A percentile compares a stretch with the other conserved stretches of the same genome.
phyloP scores from a whole-genome alignment of 352 stramenopile species.

The Phytophthora agathidicida region DNA sequence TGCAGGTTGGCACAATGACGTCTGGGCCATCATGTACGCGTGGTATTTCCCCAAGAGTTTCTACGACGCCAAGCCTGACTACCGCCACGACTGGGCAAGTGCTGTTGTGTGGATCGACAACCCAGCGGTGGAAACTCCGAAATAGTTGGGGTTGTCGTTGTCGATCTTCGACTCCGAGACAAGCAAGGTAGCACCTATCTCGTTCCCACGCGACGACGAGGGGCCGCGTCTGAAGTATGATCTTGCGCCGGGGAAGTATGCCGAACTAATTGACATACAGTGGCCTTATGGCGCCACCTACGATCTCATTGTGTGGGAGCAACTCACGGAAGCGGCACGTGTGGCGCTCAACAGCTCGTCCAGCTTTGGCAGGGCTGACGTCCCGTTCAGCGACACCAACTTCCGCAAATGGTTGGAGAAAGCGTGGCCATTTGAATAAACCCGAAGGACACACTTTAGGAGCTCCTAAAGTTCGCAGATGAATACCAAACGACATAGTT shows the following conservation, averaged over 20 bases:
- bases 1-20: conserved; percentile 6
- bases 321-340: conserved; percentile 15
- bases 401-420: conserved; percentile 3
- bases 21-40: conserved; percentile 32
- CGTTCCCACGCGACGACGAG: conserved; percentile 10
- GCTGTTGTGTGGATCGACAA: conserved; percentile 43
- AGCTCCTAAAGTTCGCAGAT: too few relatives aligned
- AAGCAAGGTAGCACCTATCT: background rate
- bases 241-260: background rate
- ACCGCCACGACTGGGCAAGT: conserved; percentile 39
- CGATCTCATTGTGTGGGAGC: conserved; percentile 16
- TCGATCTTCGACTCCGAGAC: conserved; percentile 19
- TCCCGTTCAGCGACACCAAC: conserved; percentile 27
- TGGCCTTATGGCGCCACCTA: too few relatives aligned
- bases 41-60: conserved; percentile 51
- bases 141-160: background rate
- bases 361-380: conserved; percentile 16
- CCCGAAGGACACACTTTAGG: too few relatives aligned
- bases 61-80: background rate
- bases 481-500: too few relatives aligned
- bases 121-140: conserved; percentile 13
- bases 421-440: background rate
- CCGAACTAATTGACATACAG: conserved; percentile 4
- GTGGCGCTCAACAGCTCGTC: conserved; percentile 13
- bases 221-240: background rate